Conservation (phyloP, 345 rosid species). For the Eucalyptus camaldulensis region DNA sequence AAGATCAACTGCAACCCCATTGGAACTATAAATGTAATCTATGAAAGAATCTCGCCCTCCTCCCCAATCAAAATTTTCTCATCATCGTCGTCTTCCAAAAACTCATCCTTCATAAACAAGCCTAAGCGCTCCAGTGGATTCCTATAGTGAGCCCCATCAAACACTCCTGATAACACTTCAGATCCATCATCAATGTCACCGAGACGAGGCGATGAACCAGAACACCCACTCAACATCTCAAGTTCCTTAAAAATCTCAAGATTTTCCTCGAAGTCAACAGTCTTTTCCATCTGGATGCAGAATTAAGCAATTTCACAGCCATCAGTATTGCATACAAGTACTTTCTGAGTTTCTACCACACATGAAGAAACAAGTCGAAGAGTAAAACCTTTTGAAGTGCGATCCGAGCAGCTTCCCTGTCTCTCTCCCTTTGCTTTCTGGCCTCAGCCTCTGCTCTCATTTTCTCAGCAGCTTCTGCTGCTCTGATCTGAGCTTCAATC, state of each 20-base stretch:
- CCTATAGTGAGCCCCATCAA: neutral
- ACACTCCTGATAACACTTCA: neutral
- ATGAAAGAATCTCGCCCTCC: constrained; percentile 67
- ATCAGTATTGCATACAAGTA: neutral
- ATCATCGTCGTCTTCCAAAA: constrained; percentile 15
- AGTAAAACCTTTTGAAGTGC: constrained; percentile 42
- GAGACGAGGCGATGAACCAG: constrained; percentile 2
- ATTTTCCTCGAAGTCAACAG: constrained; percentile 37
- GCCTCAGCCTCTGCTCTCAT: constrained; percentile 38
- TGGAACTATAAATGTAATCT: neutral
- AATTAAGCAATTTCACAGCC: neutral
- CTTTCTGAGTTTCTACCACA: neutral
- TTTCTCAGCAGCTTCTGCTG: constrained; percentile 44
- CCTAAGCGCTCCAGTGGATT: constrained; percentile 49
- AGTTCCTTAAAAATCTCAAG: constrained; percentile 37
- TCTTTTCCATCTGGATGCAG: constrained; percentile 39
- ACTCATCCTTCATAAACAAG: constrained; percentile 40
- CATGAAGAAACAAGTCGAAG: neutral
- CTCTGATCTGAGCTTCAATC: constrained; percentile 66
- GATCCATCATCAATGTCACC: neutral
- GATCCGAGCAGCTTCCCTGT: constrained; percentile 66
- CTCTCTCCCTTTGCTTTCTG: constrained; percentile 44
- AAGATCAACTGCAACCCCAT: neutral
- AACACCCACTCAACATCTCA: constrained; percentile 33
- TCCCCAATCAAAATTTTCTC: constrained; percentile 29